Base-by-base conservation (phyloP, 495 filamentous ascomycete species). In the Neurospora sublineolata region DNA sequence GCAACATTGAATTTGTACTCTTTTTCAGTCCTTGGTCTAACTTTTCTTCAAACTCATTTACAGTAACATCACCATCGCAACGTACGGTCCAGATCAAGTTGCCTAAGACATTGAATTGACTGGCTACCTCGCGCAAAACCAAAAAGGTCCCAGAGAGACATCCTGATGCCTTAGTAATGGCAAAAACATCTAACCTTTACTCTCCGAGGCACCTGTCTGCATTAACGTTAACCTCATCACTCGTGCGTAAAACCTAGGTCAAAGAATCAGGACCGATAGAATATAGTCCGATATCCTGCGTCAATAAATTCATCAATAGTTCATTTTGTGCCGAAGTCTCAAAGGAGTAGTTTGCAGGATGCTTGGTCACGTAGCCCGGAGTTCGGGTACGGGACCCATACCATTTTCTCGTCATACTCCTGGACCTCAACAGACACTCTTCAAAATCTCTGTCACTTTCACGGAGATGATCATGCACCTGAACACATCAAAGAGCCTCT, bases 101-200 rank as follows among this genome's bases (percentile, higher is more conserved):
- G 0, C 10, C 10, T 12, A 23, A 1, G 20, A 52, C 0, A 11
- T 46, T 46, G 3, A 23, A 46, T 46, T 23, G 0, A 46, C 9
- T 46, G 9, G 41, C 18, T 42, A 42, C 41, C 18, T 12, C 42
- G 4, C 4, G 4, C 7, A 20, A 3, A 1, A 23, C n/a, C 0
- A 52, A 23, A 52, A 10, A 52, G n/a, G 10, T 52, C 1, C 3
- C 20, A 52, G 0, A 2, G n/a, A 23, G 20, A 52, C 44, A 52
- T 0, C 4, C 0, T 2, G 9, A 23, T 2, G 44, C n/a, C 9
- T 52, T 23, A 0, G 3, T 1, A 4, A 52, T 12, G n/a, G n/a
- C 0, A 1, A 23, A 23, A 23, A 52, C 44, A 52, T 23, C 20
- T 1, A 5, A 12, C 9, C n/a, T 52, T 52, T 52, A 23, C 42